Evolutionary conservation across 768 basidiomycete species (phyloP).

Genomic region (Hypholoma fasciculare): DNA sequence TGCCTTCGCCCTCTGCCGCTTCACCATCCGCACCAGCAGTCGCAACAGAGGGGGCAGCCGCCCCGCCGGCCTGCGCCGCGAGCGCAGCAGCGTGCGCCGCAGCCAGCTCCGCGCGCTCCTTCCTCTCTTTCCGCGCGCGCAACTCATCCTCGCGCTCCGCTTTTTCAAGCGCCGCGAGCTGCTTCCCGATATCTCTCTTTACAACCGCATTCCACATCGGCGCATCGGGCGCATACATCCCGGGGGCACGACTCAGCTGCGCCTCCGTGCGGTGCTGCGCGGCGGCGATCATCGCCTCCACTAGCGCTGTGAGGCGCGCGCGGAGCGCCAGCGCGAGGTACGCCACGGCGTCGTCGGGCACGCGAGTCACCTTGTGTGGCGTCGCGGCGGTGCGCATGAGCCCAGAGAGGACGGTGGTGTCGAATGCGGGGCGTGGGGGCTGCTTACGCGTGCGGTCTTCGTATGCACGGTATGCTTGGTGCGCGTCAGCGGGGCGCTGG

Average conservation of each 20-base stretch:
- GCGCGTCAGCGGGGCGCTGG: constrained; percentile 64
- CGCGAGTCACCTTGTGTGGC: constrained; percentile 63
- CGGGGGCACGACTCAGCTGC: constrained; percentile 66
- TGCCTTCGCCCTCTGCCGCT: constrained; percentile 29
- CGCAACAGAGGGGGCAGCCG: constrained; percentile 12
- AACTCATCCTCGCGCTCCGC: constrained; percentile 85
- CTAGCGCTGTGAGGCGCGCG: constrained; percentile 67
- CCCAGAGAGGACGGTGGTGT: constrained; percentile 60
- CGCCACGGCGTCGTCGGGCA: constrained; percentile 72
- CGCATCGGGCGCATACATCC: constrained; percentile 61
- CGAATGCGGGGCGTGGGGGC: constrained; percentile 66
- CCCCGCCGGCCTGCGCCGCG: constrained; percentile 54
- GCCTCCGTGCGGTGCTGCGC: constrained; percentile 69
- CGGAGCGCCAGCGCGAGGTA: constrained; percentile 82
- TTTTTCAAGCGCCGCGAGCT: constrained; percentile 72
- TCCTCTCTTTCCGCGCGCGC: constrained; percentile 70
- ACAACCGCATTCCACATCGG: constrained; percentile 86
- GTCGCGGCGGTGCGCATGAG: constrained; percentile 70
- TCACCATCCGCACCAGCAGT: constrained; percentile 21
- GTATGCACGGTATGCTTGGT: constrained; percentile 61
- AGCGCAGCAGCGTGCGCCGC: constrained; percentile 68
- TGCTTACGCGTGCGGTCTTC: constrained; percentile 84
- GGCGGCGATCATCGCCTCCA: constrained; percentile 68
- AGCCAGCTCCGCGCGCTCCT: constrained; percentile 71
- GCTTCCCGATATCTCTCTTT: constrained; percentile 78